Conservation (phyloP, 192 early-diverging fungal genomes). For the Coemansia sp. region DNA sequence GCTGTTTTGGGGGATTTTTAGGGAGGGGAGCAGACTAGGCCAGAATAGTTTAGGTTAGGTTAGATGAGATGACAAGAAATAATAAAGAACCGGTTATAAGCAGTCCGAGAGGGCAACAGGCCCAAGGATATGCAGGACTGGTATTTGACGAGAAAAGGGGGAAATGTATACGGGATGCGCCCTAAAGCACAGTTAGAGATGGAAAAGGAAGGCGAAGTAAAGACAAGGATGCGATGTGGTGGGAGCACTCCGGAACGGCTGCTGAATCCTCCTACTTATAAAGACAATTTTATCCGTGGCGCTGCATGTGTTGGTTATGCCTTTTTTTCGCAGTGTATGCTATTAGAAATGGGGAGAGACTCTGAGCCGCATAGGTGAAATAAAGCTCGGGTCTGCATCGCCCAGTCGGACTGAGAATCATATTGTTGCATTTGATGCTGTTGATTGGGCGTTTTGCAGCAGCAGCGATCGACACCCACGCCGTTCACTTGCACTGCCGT, state of each 20-base stretch:
- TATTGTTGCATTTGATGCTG: conserved; percentile 20
- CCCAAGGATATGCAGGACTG: background rate
- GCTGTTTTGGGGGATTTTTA: no score
- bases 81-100: background rate
- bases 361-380: background rate
- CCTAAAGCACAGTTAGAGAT: background rate
- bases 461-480: background rate
- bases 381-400: background rate
- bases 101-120: background rate
- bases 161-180: background rate
- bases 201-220: background rate
- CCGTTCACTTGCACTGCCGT: background rate
- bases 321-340: background rate
- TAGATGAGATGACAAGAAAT: background rate
- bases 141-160: background rate
- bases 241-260: background rate
- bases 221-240: background rate
- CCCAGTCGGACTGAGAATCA: background rate
- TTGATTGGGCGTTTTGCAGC: background rate
- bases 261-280: background rate
- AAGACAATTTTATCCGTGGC: background rate
- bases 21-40: background rate
- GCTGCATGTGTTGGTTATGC: background rate
- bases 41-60: background rate
- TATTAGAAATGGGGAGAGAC: background rate